These are phyloP conservation scores for Fusarium ambrosium DNA, from an alignment of 2,329 filamentous ascomycete species.

Conservation along the genomic window DNA sequence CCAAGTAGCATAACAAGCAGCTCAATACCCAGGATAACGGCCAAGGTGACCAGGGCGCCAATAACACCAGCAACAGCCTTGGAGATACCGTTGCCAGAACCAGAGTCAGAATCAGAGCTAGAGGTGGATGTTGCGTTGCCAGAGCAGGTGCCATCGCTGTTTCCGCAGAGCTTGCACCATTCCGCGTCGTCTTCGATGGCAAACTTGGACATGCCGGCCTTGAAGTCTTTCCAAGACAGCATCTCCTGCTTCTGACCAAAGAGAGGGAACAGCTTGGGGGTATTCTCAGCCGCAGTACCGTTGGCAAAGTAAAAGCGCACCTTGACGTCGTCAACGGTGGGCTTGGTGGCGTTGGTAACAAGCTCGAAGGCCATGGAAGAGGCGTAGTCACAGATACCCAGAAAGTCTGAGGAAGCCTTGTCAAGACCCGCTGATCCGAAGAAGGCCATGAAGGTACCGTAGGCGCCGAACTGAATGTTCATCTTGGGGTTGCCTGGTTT, in stretches of 20 bases:
- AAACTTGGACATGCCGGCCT: conserved; percentile 72
- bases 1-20: conserved; percentile 58
- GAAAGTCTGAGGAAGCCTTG: conserved; percentile 72
- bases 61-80: conserved; percentile 85
- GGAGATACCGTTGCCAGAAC: conserved; percentile 65
- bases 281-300: conserved; percentile 67
- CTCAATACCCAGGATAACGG: conserved; percentile 62
- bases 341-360: conserved; percentile 66
- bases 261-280: conserved; percentile 66
- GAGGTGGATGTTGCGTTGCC: conserved; percentile 35
- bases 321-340: conserved; percentile 61
- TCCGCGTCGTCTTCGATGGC: conserved; percentile 72
- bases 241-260: conserved; percentile 69
- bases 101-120: conserved; percentile 26
- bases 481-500: conserved; percentile 56
- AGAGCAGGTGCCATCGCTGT: conserved; percentile 76
- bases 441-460: conserved; percentile 73
- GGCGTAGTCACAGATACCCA: conserved; percentile 85
- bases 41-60: conserved; percentile 75
- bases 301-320: conserved; percentile 75
- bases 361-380: conserved; percentile 85
- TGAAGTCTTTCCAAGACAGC: conserved; percentile 79
- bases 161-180: conserved; percentile 85
- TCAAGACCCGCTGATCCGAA: conserved; percentile 70
- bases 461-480: conserved; percentile 71